Base-by-base conservation (phyloP, 768 basidiomycete genomes). In the Phaffia australis region DNA sequence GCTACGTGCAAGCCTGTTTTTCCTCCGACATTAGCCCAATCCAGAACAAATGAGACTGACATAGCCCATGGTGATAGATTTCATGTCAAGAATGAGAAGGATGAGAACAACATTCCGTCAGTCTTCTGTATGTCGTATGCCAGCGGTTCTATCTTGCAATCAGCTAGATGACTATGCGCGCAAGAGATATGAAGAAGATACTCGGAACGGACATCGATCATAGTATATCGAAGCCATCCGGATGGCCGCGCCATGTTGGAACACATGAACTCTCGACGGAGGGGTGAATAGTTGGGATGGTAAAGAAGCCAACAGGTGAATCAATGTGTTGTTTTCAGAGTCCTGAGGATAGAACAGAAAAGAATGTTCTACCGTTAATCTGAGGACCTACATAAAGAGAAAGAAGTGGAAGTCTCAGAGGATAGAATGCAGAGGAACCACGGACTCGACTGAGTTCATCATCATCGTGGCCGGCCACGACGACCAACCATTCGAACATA, bases 1-100 rank as follows among this genome's bases (percentile, higher is more conserved):
- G 89, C 89, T 68, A 89, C 81, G 76, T 95, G 92, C 14, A 95
- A 79, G 1, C 91, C 87, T 0, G 93, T 95, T 77, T 85, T 94
- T 21, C 92, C 92, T 50, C 88, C 85, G 7, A 82, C 78, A 75
- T 95, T 93, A 51, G 89, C 87, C 93, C 92, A 95, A 74, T 97
- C 91, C 55, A 93, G 79, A 67, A 89, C 84, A 76, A 86, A 85
- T 0, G 88, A 81, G 76, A 89, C 66, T 67, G 30, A 3, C 11
- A 42, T 4, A 42, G 35, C 11, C 11, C 11, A 42, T 5, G 11
- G 11, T 42, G 11, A 42, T n/a, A n/a, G 11, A 42, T 11, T 4
- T 42, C 35, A 4, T 5, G 35, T 11, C 35, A 11, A 42, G 35
- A 42, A 42, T 42, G 11, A 11, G 11, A 5, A 42, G 35, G 11